Base-by-base conservation (phyloP, 2,329 filamentous ascomycete species). In the Penicillium psychrosexuale region DNA sequence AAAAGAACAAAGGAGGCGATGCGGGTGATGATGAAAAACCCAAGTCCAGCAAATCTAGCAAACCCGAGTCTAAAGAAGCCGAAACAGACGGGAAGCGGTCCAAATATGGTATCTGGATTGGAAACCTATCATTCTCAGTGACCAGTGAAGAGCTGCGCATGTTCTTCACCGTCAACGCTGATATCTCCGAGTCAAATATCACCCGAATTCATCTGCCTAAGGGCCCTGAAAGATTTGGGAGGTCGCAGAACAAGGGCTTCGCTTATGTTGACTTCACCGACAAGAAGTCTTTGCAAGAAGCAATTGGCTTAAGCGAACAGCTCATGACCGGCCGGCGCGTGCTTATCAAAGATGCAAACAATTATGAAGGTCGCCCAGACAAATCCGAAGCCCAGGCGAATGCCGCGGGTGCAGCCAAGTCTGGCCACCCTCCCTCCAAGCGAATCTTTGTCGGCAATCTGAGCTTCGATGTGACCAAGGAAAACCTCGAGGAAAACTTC, bases 181-280 rank as follows among this genome's bases (percentile, higher is more conserved):
- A 80, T 53, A 84, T 91, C 59, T 77, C 82, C 30, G 81, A 85
- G 52, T 82, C 85, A 46, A 83, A 86, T 58, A 94, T 99, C 62
- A 96, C 91, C 1, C 84, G 94, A 57, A 79, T 97, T 48, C 87
- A 97, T 73, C 78, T 97, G 68, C 92, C 92, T 1, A 82, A 77
- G 22, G 78, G 80, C 3, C 66, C 77, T 8, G 80, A 78, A 55
- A 87, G 82, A 48, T 68, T 67, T 55, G 69, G 71, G 33, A 83
- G 80, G 65, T 75, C 81, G 22, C 79, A 86, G 65, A 99, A 97
- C 78, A 93, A 89, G 75, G 95, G 94, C 15, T 99, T 97, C 70
- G 94, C 94, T 51, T 99, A 99, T 69, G 86, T 99, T 61, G 95
- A 99, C 72, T 96, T 99, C 69, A 78, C 84, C 43, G 87, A 82